Percentiles rank a stretch among this genome's conserved stretches.
phyloP scores from a whole-genome alignment of 1,284 basidiomycete species.

The Ceratobasidium sp. region DNA sequence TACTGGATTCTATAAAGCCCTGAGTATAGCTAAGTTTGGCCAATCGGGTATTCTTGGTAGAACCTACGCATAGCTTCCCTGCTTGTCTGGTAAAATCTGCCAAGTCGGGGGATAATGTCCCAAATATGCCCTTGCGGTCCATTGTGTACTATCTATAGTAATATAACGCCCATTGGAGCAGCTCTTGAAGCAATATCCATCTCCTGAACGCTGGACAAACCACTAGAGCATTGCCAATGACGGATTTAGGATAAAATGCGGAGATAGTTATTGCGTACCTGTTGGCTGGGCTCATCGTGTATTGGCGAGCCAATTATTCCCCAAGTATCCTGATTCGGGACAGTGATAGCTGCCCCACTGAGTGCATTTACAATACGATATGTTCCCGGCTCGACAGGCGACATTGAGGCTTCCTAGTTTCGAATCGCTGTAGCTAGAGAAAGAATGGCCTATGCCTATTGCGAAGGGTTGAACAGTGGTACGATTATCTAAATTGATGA shows the following conservation, averaged over 20 bases:
- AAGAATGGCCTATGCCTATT: no score
- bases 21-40: background rate
- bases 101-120: background rate
- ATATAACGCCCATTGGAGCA: background rate
- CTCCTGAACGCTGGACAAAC: constrained; percentile 8
- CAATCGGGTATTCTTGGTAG: background rate
- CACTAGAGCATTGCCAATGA: background rate
- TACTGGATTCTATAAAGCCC: constrained; percentile 4
- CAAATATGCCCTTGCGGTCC: background rate
- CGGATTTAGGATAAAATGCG: background rate
- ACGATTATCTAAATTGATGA: no score
- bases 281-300: background rate
- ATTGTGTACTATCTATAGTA: background rate
- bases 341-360: background rate
- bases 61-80: background rate
- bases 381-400: background rate
- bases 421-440: background rate
- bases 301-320: background rate
- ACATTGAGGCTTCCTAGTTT: background rate
- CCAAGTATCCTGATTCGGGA: background rate
- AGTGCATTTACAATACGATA: background rate
- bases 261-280: background rate
- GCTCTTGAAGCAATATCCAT: constrained; percentile 9
- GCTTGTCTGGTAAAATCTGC: background rate
- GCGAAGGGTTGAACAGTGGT: no score